Evolutionary conservation across 176 grass and related monocot genomes (phyloP).

Genomic region (Ampelocalamus luodianensis): DNA sequence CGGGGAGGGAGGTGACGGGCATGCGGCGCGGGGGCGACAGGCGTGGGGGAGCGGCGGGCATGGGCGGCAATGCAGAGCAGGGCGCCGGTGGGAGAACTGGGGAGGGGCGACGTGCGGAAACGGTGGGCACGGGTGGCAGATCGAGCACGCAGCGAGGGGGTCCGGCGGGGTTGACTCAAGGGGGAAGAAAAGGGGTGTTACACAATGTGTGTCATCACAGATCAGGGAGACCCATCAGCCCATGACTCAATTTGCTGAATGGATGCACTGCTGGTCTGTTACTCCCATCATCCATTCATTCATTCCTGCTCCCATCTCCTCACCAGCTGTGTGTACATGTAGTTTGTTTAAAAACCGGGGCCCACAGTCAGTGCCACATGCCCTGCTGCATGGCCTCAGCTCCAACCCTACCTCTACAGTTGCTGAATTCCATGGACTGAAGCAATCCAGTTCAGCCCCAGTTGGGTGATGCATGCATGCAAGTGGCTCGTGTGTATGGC

Average conservation of each 20-base stretch:
- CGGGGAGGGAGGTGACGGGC: too few relatives aligned
- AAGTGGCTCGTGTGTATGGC: neutral
- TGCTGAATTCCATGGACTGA: slow-evolving; percentile 30
- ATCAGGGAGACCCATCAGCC: slow-evolving; percentile 11
- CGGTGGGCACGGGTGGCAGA: too few relatives aligned
- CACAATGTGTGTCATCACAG: neutral
- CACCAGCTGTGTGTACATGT: neutral
- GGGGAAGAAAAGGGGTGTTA: too few relatives aligned
- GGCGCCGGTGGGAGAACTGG: too few relatives aligned
- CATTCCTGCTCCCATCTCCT: neutral
- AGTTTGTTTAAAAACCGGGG: neutral
- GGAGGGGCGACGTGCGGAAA: too few relatives aligned
- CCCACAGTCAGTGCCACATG: neutral
- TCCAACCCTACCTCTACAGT: slow-evolving; percentile 30
- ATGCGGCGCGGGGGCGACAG: too few relatives aligned
- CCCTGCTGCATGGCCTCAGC: neutral
- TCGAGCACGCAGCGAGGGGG: too few relatives aligned
- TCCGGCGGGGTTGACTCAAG: too few relatives aligned
- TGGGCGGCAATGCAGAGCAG: too few relatives aligned
- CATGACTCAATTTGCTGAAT: slow-evolving; percentile 2
- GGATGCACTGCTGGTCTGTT: neutral
- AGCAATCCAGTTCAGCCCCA: slow-evolving; percentile 29
- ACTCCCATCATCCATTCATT: neutral
- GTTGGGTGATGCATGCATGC: neutral
- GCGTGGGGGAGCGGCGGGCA: too few relatives aligned